These are phyloP conservation scores for Fusarium begoniae DNA, from an alignment of 2,329 filamentous ascomycete genomes.

Conservation along the genomic window DNA sequence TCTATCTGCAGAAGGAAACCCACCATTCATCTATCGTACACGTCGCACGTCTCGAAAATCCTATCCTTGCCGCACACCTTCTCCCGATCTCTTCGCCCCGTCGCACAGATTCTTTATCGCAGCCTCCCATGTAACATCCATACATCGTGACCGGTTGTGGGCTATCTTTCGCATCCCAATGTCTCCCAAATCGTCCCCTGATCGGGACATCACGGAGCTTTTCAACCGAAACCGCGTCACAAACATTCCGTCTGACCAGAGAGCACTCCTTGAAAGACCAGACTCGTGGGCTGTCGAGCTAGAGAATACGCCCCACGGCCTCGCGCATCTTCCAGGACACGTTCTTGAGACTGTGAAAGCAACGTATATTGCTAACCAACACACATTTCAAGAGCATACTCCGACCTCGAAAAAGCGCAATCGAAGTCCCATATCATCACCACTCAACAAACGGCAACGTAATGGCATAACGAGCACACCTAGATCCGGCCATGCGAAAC, in stretches of 20 bases:
- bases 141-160: constrained; percentile 19
- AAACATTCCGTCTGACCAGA: constrained; percentile 52
- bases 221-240: constrained; percentile 43
- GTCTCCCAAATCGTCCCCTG: constrained; percentile 38
- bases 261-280: constrained; percentile 46
- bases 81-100: neutral
- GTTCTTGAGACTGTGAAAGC: constrained; percentile 47
- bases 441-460: constrained; percentile 14
- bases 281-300: constrained; percentile 50
- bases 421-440: neutral
- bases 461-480: constrained; percentile 5
- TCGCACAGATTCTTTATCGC: constrained; percentile 6
- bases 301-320: constrained; percentile 35
- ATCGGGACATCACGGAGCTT: constrained; percentile 36
- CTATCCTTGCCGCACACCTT: neutral
- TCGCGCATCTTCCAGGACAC: constrained; percentile 48
- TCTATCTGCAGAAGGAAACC: neutral
- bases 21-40: neutral
- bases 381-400: neutral
- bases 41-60: neutral
- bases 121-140: constrained; percentile 36
- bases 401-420: constrained; percentile 10
- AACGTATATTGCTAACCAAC: constrained; percentile 29
- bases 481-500: neutral
- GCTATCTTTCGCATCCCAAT: constrained; percentile 38